Percentiles rank a stretch among this genome's conserved stretches.
Evolutionary conservation across 2,329 filamentous ascomycete genomes (phyloP).

Genomic region (Sporothrix mexicana): DNA sequence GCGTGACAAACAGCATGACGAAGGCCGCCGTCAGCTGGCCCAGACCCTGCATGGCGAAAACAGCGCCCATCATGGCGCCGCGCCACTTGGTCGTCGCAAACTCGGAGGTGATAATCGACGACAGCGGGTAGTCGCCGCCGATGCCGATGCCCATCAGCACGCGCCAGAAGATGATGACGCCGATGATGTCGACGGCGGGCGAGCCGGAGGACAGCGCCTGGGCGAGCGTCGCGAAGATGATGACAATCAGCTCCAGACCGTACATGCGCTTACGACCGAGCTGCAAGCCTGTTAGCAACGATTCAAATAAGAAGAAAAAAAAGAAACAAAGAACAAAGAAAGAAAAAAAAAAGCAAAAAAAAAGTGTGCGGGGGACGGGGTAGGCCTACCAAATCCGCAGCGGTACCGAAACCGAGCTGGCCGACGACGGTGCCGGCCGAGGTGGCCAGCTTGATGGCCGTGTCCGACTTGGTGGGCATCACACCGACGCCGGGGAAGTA

Average conservation of each 20-base stretch:
- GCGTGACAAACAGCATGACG: slow-evolving; percentile 74
- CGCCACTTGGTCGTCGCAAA: slow-evolving; percentile 86
- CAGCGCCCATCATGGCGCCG: slow-evolving; percentile 84
- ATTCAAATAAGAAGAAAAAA: too few relatives aligned
- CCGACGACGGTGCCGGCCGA: slow-evolving; percentile 84
- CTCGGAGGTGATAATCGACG: slow-evolving; percentile 83
- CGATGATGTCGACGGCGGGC: slow-evolving; percentile 65
- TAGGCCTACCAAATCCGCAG: slow-evolving; percentile 71
- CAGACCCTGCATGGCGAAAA: slow-evolving; percentile 87
- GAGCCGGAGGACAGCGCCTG: slow-evolving; percentile 71
- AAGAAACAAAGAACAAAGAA: too few relatives aligned
- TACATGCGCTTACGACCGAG: slow-evolving; percentile 62
- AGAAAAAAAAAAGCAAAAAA: too few relatives aligned
- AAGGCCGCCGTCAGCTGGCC: slow-evolving; percentile 79
- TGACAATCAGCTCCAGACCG: slow-evolving; percentile 78
- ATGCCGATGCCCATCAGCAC: slow-evolving; percentile 76
- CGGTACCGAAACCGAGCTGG: slow-evolving; percentile 77
- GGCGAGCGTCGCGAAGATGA: slow-evolving; percentile 77
- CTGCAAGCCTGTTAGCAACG: slow-evolving; percentile 26
- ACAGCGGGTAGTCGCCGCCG: slow-evolving; percentile 81
- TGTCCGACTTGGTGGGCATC: slow-evolving; percentile 73
- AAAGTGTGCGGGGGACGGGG: too few relatives aligned
- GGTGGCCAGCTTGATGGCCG: slow-evolving; percentile 83
- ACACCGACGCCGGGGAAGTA: slow-evolving; percentile 66
- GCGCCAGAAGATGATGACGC: slow-evolving; percentile 79